Evolutionary conservation across 352 stramenopile species (phyloP), one percentile per base, ranked within the genome.

Genomic region (Blastocystis sp.): DNA sequence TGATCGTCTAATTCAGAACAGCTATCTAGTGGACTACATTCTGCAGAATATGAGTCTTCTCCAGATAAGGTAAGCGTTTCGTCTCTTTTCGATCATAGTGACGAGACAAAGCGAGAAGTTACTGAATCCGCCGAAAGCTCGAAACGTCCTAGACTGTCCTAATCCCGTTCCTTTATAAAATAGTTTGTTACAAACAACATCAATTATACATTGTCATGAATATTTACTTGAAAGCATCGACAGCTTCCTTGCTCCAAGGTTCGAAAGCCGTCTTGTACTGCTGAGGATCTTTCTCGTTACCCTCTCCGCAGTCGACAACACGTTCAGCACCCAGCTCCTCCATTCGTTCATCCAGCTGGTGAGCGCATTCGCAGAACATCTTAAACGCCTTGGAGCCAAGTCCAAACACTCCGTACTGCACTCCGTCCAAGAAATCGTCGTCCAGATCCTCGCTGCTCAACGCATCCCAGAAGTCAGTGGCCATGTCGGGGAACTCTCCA

Each of bases 1-100:
- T 24, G 96, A 99, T 90, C 92, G 95, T 65, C 94, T 99, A 87
- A 93, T 98, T 55, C 95, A 98, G 91, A 97, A 96, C 90, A 96
- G 95, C 9, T 99, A 98, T 90, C 91, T 99, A 24, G 93, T 99
- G 47, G 97, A 99, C 90, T 98, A 93, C 78, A 55, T 76, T 34
- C 91, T 91, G 30, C 56, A 73, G 59, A 90, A 89, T 65, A 90
- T 90, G 69, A 54, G 39, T 26, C 39, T 89, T 30, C 34, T 90
- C 9, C 41, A 89, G 55, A 39, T 47, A n/a, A 34, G 45, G 45
- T 76, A 73, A 34, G 30, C 30, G 30, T 34, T 34, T 34, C 30
- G 30, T 34, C n/a, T 63, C n/a, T 63, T 63, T 63, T 26, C n/a
- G n/a, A 63, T 0, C 1, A n/a, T 63, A 63, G n/a, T 63, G n/a